Conservation (phyloP, 805 yeast genomes). For the Lipomyces lipofer region DNA sequence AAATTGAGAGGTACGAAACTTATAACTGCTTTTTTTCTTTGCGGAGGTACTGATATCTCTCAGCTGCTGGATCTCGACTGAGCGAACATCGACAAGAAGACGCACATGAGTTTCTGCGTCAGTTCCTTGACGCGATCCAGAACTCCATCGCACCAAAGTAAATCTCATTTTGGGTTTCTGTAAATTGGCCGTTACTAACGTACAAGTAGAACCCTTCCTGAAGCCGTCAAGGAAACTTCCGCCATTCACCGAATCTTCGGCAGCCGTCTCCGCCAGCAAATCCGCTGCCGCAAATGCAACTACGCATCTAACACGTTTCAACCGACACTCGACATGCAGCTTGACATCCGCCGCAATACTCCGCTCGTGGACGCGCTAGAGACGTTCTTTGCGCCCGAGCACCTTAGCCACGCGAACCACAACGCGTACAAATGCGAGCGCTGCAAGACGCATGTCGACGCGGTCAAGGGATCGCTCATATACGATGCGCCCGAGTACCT, state of each 20-base stretch:
- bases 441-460: constrained; percentile 75
- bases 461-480: constrained; percentile 72
- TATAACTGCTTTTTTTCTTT: constrained; percentile 54
- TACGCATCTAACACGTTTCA: constrained; percentile 83
- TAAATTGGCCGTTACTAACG: background rate
- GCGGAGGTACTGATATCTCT: constrained; percentile 38
- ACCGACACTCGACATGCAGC: constrained; percentile 88
- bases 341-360: constrained; percentile 59
- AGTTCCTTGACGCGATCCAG: constrained; percentile 32
- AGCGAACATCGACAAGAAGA: constrained; percentile 67
- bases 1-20: constrained; percentile 63
- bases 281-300: constrained; percentile 80
- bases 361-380: constrained; percentile 65
- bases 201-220: constrained; percentile 14
- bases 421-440: constrained; percentile 85
- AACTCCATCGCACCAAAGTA: constrained; percentile 28
- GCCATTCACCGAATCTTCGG: constrained; percentile 92
- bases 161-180: background rate
- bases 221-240: constrained; percentile 47
- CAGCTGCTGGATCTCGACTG: constrained; percentile 23
- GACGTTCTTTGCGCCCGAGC: constrained; percentile 82
- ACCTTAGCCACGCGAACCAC: constrained; percentile 59
- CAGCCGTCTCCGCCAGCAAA: constrained; percentile 80
- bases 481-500: constrained; percentile 85
- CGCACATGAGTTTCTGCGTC: constrained; percentile 82